Conservation (phyloP, 768 basidiomycete genomes). For the Tylopilus vinaceipallidus region DNA sequence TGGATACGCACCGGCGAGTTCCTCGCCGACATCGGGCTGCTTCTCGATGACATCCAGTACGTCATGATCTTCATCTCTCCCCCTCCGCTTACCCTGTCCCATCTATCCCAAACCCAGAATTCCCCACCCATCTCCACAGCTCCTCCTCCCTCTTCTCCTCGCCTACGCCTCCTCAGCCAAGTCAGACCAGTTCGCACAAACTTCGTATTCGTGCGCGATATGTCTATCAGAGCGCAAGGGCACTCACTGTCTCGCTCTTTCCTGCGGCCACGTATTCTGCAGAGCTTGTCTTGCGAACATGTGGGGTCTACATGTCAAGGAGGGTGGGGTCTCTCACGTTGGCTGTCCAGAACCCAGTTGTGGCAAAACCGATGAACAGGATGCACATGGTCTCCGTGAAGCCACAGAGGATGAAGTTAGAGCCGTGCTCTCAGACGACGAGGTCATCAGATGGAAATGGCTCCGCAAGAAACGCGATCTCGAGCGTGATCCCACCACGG, state of each 20-base stretch:
- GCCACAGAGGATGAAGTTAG: slow-evolving; percentile 72
- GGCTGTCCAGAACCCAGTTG: slow-evolving; percentile 81
- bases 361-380: slow-evolving; percentile 47
- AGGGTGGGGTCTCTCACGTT: slow-evolving; percentile 75
- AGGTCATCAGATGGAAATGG: slow-evolving; percentile 75
- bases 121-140: slow-evolving; percentile 53
- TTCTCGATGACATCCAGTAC: slow-evolving; percentile 28
- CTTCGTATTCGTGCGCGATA: slow-evolving; percentile 70
- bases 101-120: slow-evolving; percentile 29
- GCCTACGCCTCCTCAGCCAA: slow-evolving; percentile 47
- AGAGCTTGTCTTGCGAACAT: slow-evolving; percentile 75
- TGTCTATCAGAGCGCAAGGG: slow-evolving; percentile 78
- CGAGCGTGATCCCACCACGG: slow-evolving; percentile 77
- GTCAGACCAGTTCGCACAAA: slow-evolving; percentile 55
- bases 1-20: slow-evolving; percentile 68
- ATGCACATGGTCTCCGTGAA: slow-evolving; percentile 34
- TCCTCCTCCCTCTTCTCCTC: slow-evolving; percentile 48
- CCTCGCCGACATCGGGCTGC: slow-evolving; percentile 44
- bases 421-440: slow-evolving; percentile 62
- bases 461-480: slow-evolving; percentile 66
- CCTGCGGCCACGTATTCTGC: slow-evolving; percentile 82
- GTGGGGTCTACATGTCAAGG: slow-evolving; percentile 78
- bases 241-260: slow-evolving; percentile 64
- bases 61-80: slow-evolving; percentile 15
- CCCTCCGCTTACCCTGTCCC: slow-evolving; percentile 27